Base-by-base conservation (phyloP, 2,329 filamentous ascomycete species). In the Exserohilum rostratum region DNA sequence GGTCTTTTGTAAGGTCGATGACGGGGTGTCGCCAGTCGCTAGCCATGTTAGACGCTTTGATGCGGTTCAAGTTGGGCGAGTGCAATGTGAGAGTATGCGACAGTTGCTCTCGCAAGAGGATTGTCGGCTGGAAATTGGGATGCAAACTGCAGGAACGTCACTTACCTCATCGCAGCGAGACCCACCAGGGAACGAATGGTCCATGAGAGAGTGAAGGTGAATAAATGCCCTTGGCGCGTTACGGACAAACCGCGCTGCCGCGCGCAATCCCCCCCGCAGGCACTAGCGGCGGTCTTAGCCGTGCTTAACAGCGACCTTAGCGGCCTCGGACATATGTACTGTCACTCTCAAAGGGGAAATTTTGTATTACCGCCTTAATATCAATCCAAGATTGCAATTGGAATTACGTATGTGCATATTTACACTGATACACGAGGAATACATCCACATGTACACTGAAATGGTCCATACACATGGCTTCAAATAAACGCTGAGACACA, bases 1-100 rank as follows among this genome's bases (percentile, higher is more conserved):
- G 10, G 20, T 67, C 61, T 20, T 52, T 20, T 0, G 68, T 71
- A 3, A 69, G 62, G 50, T 70, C 67, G 30, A 71, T 51, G 35
- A 67, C 50, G 5, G 35, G 25, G 11, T 53, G 51, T 31, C 53
- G 25, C 55, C 54, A 44, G 53, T 59, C 50, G 52, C 67, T 71
- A 39, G 40, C 34, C 45, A 54, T 55, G 58, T 68, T 53, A 68
- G 58, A 42, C 20, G 6, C 15, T 35, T 17, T n/a, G 13, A 9
- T n/a, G 25, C 3, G 33, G 30, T 38, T 22, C 3, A 17, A 13
- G 18, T 13, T 27, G 20, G 13, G 37, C 39, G 18, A 43, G 15
- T 30, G 27, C 15, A 30, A 29, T 20, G 15, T n/a, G 29, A 17
- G n/a, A 29, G 17, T 20, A 7, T 12, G 15, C 29, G 9, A 17